Evolutionary conservation across 306 rosid species (phyloP).

Genomic region (Gastrolobium villosum): DNA sequence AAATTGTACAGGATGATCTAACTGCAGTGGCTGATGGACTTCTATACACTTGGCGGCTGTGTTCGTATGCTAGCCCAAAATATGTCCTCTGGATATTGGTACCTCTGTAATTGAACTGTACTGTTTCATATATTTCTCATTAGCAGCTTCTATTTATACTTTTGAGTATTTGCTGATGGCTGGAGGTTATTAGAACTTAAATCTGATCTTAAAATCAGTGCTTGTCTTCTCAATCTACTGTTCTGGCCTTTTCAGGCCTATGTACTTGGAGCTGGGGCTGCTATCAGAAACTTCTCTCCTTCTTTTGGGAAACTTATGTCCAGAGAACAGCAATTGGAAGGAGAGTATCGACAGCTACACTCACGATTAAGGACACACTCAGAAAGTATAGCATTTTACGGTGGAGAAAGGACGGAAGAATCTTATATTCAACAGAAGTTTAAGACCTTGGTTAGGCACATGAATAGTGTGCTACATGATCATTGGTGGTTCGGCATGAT

Average conservation of each 20-base stretch:
- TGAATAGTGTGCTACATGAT: constrained; percentile 79
- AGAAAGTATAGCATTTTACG: constrained; percentile 97
- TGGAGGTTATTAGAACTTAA: constrained; percentile 35
- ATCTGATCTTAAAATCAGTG: constrained; percentile 37
- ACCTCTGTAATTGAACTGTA: constrained; percentile 49
- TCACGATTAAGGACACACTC: constrained; percentile 96
- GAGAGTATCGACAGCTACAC: constrained; percentile 96
- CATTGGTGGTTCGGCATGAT: constrained; percentile 99
- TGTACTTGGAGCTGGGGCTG: constrained; percentile 87
- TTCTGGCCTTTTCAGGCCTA: constrained; percentile 76
- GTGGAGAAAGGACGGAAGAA: constrained; percentile 95
- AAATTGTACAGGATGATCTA: constrained; percentile 96
- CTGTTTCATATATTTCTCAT: constrained; percentile 32
- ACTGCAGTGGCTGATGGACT: constrained; percentile 92
- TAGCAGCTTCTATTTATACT: constrained; percentile 27
- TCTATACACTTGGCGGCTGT: constrained; percentile 93
- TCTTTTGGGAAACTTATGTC: constrained; percentile 96
- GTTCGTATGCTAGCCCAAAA: constrained; percentile 99
- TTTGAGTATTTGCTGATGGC: constrained; percentile 41
- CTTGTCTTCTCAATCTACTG: constrained; percentile 49
- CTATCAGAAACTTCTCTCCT: constrained; percentile 90
- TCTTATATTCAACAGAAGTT: constrained; percentile 88
- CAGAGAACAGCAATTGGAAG: constrained; percentile 93
- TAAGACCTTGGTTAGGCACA: constrained; percentile 69
- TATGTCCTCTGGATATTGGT: constrained; percentile 98